Percentiles rank a stretch among this genome's conserved stretches.
Conservation (phyloP, 2,329 filamentous ascomycete species). For the Eutypella sp. region DNA sequence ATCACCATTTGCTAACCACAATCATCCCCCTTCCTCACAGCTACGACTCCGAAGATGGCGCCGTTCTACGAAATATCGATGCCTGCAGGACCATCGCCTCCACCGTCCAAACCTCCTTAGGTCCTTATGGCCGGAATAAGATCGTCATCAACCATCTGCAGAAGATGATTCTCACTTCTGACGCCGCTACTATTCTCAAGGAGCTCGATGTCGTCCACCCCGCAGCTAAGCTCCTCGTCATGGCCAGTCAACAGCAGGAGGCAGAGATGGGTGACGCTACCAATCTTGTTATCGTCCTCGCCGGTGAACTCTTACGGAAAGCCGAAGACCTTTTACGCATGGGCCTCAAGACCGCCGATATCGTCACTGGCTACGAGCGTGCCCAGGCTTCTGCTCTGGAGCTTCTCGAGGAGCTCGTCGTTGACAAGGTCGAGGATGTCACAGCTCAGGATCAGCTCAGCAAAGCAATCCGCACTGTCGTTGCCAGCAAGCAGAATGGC, state of each 20-base stretch:
- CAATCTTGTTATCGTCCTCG: slow-evolving; percentile 92
- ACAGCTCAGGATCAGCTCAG: slow-evolving; percentile 75
- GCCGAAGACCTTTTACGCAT: slow-evolving; percentile 94
- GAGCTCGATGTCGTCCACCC: slow-evolving; percentile 98
- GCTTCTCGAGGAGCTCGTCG: slow-evolving; percentile 77
- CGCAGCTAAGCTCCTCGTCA: slow-evolving; percentile 93
- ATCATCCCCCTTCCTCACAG: slow-evolving; percentile 48
- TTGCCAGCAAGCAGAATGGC: slow-evolving; percentile 94
- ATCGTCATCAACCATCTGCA: slow-evolving; percentile 99
- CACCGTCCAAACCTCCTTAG: slow-evolving; percentile 94
- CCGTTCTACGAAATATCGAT: slow-evolving; percentile 96
- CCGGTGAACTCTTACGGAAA: slow-evolving; percentile 92
- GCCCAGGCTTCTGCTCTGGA: slow-evolving; percentile 85
- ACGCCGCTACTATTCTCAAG: slow-evolving; percentile 93
- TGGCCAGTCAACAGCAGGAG: slow-evolving; percentile 99
- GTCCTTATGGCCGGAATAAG: slow-evolving; percentile 97
- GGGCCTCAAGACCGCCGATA: slow-evolving; percentile 98
- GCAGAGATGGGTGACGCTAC: slow-evolving; percentile 98
- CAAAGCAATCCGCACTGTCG: slow-evolving; percentile 93
- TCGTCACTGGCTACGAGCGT: slow-evolving; percentile 92
- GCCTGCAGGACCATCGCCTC: slow-evolving; percentile 93
- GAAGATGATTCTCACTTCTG: slow-evolving; percentile 99
- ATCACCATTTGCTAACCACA: no score
- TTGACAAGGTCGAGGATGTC: slow-evolving; percentile 86
- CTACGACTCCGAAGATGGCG: slow-evolving; percentile 98